A percentile compares a stretch with the other conserved stretches of the same genome.
phyloP scores from a whole-genome alignment of 768 basidiomycete genomes.

The Hemileccinum rubropunctum region DNA sequence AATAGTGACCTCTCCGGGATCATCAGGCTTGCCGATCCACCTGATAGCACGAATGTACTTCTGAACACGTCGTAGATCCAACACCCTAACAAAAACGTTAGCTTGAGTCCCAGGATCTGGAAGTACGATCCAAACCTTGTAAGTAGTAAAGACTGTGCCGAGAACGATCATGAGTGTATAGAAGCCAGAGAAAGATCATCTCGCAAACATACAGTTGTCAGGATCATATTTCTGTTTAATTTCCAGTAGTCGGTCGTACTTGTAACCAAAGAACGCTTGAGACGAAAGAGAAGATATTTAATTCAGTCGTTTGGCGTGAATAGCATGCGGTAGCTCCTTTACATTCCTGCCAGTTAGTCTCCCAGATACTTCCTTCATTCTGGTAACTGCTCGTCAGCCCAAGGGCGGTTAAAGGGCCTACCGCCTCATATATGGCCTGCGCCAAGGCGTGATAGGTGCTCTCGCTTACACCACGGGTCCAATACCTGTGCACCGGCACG shows the following conservation, averaged over 20 bases:
- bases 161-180: background rate
- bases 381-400: constrained; percentile 18
- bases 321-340: too few relatives aligned
- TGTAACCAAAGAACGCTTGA: constrained; percentile 18
- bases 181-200: background rate
- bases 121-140: background rate
- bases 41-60: constrained; percentile 4
- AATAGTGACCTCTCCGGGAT: too few relatives aligned
- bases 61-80: constrained; percentile 1
- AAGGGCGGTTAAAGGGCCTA: constrained; percentile 6
- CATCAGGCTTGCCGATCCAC: background rate
- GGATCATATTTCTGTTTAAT: constrained; percentile 20
- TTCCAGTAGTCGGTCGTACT: constrained; percentile 8
- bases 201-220: constrained; percentile 6
- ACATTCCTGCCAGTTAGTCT: constrained; percentile 16
- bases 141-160: constrained; percentile 16
- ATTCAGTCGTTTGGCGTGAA: background rate
- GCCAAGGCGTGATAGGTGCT: background rate
- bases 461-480: background rate
- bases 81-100: constrained; percentile 2
- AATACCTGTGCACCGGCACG: too few relatives aligned
- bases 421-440: constrained; percentile 1
- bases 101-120: background rate
- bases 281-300: background rate
- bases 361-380: constrained; percentile 18